phyloP scores from a whole-genome alignment of 768 basidiomycete species.

The Phallus indusiatus region DNA sequence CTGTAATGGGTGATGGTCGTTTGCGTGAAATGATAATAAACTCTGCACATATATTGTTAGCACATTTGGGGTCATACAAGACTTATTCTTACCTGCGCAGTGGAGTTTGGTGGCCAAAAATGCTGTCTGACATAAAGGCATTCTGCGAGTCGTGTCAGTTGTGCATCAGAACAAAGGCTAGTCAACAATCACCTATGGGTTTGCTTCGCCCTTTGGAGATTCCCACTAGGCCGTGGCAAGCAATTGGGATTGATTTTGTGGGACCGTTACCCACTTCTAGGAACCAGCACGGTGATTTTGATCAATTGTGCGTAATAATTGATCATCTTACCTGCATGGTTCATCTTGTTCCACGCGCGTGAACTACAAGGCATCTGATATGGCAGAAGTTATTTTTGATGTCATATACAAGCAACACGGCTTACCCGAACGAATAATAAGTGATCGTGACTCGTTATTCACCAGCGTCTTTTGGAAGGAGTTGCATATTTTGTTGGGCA shows the following conservation, averaged over 20 bases:
- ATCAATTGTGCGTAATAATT: constrained; percentile 19
- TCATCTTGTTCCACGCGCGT: constrained; percentile 23
- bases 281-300: constrained; percentile 16
- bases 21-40: constrained; percentile 11
- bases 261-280: constrained; percentile 16
- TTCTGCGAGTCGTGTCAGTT: constrained; percentile 21
- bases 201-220: constrained; percentile 18
- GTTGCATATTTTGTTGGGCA: constrained; percentile 18
- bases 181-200: constrained; percentile 16
- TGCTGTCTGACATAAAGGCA: constrained; percentile 14
- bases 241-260: constrained; percentile 22
- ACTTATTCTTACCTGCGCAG: constrained; percentile 22
- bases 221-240: constrained; percentile 18
- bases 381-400: constrained; percentile 33
- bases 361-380: constrained; percentile 23
- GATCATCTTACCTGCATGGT: constrained; percentile 16
- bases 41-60: constrained; percentile 26
- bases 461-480: constrained; percentile 25
- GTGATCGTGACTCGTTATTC: constrained; percentile 25
- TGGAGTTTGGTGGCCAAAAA: constrained; percentile 15
- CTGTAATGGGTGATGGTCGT: neutral
- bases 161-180: constrained; percentile 16
- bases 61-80: constrained; percentile 28
- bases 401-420: constrained; percentile 33
- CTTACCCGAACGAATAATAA: constrained; percentile 25